Percentiles rank a stretch among this genome's conserved stretches.
phyloP scores from a whole-genome alignment of 2,329 filamentous ascomycete genomes.

The Fusarium abutilonis region DNA sequence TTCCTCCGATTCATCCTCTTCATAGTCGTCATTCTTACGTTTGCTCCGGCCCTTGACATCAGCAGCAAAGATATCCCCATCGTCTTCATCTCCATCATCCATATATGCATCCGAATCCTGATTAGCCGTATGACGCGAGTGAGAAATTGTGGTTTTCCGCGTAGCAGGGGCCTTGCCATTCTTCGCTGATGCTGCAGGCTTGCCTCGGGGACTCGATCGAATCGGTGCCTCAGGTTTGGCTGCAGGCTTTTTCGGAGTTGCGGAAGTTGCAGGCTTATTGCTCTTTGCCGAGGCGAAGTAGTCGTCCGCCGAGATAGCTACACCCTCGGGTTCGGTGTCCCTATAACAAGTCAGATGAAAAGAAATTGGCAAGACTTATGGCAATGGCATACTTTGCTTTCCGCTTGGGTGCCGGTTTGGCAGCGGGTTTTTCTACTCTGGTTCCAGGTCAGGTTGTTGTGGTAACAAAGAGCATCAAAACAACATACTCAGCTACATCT shows the following conservation, averaged over 20 bases:
- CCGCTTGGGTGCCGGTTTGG: slow-evolving; percentile 62
- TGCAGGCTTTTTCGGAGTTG: slow-evolving; percentile 55
- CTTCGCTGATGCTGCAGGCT: slow-evolving; percentile 48
- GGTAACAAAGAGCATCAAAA: not conserved
- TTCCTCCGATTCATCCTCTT: slow-evolving; percentile 78
- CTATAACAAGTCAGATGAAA: slow-evolving; percentile 42
- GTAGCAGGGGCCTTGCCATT: slow-evolving; percentile 50
- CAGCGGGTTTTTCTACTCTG: slow-evolving; percentile 61
- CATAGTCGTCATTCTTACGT: slow-evolving; percentile 77
- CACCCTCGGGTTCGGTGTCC: slow-evolving; percentile 57
- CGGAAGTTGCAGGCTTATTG: slow-evolving; percentile 51
- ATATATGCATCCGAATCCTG: slow-evolving; percentile 68
- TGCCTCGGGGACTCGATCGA: slow-evolving; percentile 64
- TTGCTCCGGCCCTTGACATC: slow-evolving; percentile 73
- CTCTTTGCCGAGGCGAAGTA: slow-evolving; percentile 64
- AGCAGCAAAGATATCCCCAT: slow-evolving; percentile 84
- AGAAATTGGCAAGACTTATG: not conserved
- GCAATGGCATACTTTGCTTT: slow-evolving; percentile 60
- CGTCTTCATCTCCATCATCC: slow-evolving; percentile 75
- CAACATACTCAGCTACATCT: slow-evolving; percentile 64
- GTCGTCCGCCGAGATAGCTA: slow-evolving; percentile 64
- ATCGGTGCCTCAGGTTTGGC: slow-evolving; percentile 57
- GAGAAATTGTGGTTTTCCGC: slow-evolving; percentile 55
- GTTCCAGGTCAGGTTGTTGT: slow-evolving; percentile 25
- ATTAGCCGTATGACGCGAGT: slow-evolving; percentile 54